Conservation (phyloP, 2,329 filamentous ascomycete species). For the Fusarium sp. region DNA sequence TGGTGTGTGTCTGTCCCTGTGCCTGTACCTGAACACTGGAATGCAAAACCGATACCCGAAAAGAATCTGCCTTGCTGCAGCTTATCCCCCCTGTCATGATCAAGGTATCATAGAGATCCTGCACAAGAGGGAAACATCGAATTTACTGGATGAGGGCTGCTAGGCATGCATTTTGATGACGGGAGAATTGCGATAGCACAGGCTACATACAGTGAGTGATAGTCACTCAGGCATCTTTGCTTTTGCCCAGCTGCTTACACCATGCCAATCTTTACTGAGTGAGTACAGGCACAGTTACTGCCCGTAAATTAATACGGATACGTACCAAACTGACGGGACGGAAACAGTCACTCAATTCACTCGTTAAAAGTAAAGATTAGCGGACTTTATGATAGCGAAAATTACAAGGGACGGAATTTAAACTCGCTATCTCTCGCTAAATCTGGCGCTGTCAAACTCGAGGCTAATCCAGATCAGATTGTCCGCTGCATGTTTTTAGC, state of each 20-base stretch:
- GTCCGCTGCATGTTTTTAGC: constrained; percentile 4
- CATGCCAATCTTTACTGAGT: neutral
- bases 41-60: constrained; percentile 31
- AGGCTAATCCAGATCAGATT: constrained; percentile 9
- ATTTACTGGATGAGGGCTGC: constrained; percentile 11
- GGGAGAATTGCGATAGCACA: constrained; percentile 15
- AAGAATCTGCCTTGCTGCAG: constrained; percentile 16
- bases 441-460: neutral
- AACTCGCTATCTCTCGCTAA: constrained; percentile 17
- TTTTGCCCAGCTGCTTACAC: neutral
- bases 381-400: neutral
- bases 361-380: constrained; percentile 2
- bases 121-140: constrained; percentile 2
- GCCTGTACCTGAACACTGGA: constrained; percentile 15
- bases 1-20: constrained; percentile 4
- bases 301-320: neutral
- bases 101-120: constrained; percentile 30
- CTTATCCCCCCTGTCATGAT: constrained; percentile 9
- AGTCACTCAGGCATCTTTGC: constrained; percentile 6
- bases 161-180: constrained; percentile 23
- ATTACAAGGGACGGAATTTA: neutral
- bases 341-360: neutral
- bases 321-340: constrained; percentile 5
- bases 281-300: neutral
- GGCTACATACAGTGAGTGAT: neutral